Conservation (phyloP, 1,284 basidiomycete genomes). For the Boletus mariae region DNA sequence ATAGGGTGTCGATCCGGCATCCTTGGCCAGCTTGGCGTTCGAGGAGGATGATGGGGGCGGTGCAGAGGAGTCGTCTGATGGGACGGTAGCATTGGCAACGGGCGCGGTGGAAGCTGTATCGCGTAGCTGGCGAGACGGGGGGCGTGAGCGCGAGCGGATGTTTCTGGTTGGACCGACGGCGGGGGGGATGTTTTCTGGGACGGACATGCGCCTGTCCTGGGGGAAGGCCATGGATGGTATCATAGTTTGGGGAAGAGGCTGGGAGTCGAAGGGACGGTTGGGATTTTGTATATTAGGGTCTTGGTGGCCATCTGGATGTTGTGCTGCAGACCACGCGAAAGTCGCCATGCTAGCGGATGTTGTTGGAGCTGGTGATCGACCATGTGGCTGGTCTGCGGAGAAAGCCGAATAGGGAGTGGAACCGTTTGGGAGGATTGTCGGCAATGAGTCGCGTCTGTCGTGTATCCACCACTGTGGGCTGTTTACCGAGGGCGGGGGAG, state of each 20-base stretch:
- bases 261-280: slow-evolving; percentile 36
- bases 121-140: slow-evolving; percentile 60
- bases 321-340: slow-evolving; percentile 67
- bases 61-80: slow-evolving; percentile 38
- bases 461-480: slow-evolving; percentile 50
- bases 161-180: slow-evolving; percentile 47
- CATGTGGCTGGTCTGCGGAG: slow-evolving; percentile 62
- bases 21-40: slow-evolving; percentile 36
- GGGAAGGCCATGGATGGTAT: slow-evolving; percentile 57
- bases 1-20: slow-evolving; percentile 71
- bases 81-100: slow-evolving; percentile 34
- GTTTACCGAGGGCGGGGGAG: slow-evolving; percentile 13
- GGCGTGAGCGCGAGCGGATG: slow-evolving; percentile 64
- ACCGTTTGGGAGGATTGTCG: slow-evolving; percentile 62
- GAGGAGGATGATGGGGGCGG: slow-evolving; percentile 33
- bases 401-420: slow-evolving; percentile 57
- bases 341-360: slow-evolving; percentile 58
- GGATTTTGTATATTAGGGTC: slow-evolving; percentile 40
- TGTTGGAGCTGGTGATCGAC: slow-evolving; percentile 53
- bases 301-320: slow-evolving; percentile 43
- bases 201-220: slow-evolving; percentile 70
- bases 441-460: slow-evolving; percentile 69
- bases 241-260: slow-evolving; percentile 40
- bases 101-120: slow-evolving; percentile 38
- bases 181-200: slow-evolving; percentile 52